Percentiles rank a stretch among this genome's conserved stretches.
phyloP scores from a whole-genome alignment of 2,329 filamentous ascomycete species.

The Fusarium marasasianum region DNA sequence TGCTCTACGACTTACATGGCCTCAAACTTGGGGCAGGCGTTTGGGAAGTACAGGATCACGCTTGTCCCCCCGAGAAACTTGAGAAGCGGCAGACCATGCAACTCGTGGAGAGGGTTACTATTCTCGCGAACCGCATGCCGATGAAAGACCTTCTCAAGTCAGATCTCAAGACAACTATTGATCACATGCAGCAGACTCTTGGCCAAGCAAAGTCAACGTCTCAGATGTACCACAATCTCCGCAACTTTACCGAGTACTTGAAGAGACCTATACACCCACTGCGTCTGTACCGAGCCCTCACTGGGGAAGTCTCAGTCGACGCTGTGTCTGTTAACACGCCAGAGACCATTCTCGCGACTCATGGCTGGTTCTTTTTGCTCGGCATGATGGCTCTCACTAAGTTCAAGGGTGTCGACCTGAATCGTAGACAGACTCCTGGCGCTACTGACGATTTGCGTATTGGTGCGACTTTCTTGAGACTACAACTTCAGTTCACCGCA shows the following conservation, averaged over 20 bases:
- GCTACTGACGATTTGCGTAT: conserved; percentile 87
- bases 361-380: conserved; percentile 92
- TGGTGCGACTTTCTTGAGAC: conserved; percentile 79
- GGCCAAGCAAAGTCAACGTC: conserved; percentile 80
- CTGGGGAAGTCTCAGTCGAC: conserved; percentile 79
- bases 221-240: conserved; percentile 86
- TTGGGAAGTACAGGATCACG: conserved; percentile 79
- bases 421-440: conserved; percentile 78
- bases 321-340: conserved; percentile 73
- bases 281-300: conserved; percentile 81
- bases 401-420: conserved; percentile 76
- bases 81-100: conserved; percentile 83
- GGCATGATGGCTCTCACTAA: conserved; percentile 89
- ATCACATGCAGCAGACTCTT: conserved; percentile 90
- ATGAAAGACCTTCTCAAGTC: conserved; percentile 93
- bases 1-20: conserved; percentile 84
- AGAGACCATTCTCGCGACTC: conserved; percentile 77
- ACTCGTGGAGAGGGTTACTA: conserved; percentile 84
- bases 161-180: conserved; percentile 88
- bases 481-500: conserved; percentile 83
- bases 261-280: conserved; percentile 86
- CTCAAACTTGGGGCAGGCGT: conserved; percentile 77
- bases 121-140: conserved; percentile 82
- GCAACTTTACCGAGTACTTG: conserved; percentile 82
- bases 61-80: conserved; percentile 78